Base-by-base conservation (phyloP, 257 asterid genomes). In the Solanum bulbocastanum region DNA sequence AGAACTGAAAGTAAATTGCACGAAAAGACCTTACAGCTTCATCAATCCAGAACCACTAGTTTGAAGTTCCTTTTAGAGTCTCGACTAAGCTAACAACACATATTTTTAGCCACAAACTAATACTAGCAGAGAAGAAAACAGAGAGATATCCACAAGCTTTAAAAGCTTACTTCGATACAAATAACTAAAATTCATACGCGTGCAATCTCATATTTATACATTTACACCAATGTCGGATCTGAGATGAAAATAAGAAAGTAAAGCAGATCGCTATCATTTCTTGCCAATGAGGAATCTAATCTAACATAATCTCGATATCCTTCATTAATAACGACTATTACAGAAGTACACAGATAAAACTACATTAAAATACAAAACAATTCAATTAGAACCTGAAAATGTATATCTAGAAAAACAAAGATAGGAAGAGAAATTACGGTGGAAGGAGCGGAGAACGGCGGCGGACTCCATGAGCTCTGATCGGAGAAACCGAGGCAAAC, bases 361-460 rank as follows among this genome's bases (percentile, higher is more conserved):
- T 73, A 73, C 81, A 35, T 40, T 15, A 39, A 40, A 15, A 25
- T 73, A 84, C 14, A 87, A 16, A 40, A 52, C 71, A n/a, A n/a
- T 65, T n/a, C 33, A 65, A 65, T 65, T 65, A 65, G 81, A 35
- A 8, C 15, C 60, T 42, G 84, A 79, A 42, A 79, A 79, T 81
- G 85, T 81, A 46, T 30, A 46, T 30, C 25, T 46, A 78, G 2
- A 76, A 25, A 25, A 23, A 84, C 89, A 85, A 85, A 18, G 68
- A 89, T 74, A 87, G 86, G 56, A 52, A 84, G 65, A 58, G 85
- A 10, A 62, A 84, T 90, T 90, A 95, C 98, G 90, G n/a, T 92
- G 92, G 88, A 94, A 91, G 87, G 94, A 90, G 90, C 98, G 96
- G 91, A 92, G 94, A 92, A 90, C 95, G 52, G 93, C 93, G 85